These are phyloP conservation scores for Barnettozyma pratensis DNA, from an alignment of 805 yeast species.

Conservation along the genomic window DNA sequence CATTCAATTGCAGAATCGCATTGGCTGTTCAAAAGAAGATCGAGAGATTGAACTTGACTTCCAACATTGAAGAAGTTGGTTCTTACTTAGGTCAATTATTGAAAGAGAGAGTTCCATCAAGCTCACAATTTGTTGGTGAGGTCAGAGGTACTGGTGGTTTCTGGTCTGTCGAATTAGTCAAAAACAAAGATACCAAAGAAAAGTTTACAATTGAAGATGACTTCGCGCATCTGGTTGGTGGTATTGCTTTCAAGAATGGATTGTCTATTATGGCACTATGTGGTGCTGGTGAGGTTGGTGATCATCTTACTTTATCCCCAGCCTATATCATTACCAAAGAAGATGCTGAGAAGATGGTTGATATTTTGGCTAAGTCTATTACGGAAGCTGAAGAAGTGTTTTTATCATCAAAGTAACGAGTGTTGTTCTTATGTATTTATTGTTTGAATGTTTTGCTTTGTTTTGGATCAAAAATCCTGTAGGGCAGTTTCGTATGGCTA, in stretches of 20 bases:
- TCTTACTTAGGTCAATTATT: conserved; percentile 34
- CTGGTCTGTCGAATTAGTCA: conserved; percentile 44
- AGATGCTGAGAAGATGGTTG: conserved; percentile 31
- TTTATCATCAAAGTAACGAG: too few species aligned
- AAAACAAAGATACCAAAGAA: conserved; percentile 38
- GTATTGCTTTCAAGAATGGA: conserved; percentile 31
- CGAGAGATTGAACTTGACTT: conserved; percentile 27
- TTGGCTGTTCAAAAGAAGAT: conserved; percentile 36
- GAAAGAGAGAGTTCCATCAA: conserved; percentile 14
- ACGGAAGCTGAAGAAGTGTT: conserved; percentile 3
- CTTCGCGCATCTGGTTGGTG: conserved; percentile 24
- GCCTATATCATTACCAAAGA: conserved; percentile 32
- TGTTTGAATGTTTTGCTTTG: too few species aligned
- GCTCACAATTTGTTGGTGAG: conserved; percentile 34
- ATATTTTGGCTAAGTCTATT: conserved; percentile 9
- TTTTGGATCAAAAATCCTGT: too few species aligned
- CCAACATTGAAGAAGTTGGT: conserved; percentile 36
- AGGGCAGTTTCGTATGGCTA: too few species aligned
- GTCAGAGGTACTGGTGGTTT: conserved; percentile 48
- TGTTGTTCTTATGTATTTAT: too few species aligned
- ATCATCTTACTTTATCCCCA: conserved; percentile 37
- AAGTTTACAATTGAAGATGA: conserved; percentile 29
- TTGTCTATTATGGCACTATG: conserved; percentile 32
- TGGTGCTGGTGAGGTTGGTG: conserved; percentile 35
- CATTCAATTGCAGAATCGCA: conserved; percentile 37